A percentile compares a stretch with the other conserved stretches of the same genome.
These are phyloP conservation scores for Phytopythium litorale DNA, from an alignment of 352 stramenopile genomes.

Conservation along the genomic window DNA sequence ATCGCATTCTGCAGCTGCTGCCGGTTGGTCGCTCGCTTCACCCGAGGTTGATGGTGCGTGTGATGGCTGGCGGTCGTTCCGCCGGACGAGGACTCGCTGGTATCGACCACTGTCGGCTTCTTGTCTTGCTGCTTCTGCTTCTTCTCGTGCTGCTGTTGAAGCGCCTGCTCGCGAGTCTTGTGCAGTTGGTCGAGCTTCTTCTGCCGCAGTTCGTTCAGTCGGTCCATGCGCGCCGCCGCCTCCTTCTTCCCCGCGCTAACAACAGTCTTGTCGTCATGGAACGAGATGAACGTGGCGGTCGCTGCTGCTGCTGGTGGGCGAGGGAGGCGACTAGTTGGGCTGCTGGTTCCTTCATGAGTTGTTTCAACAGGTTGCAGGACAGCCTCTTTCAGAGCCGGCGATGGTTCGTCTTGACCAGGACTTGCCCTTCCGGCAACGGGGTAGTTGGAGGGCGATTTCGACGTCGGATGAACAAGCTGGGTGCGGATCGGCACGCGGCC, in stretches of 20 bases:
- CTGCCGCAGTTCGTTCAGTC: conserved; percentile 43
- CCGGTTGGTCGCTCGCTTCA: conserved; percentile 54
- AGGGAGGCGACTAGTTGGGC: not conserved
- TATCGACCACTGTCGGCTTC: not conserved
- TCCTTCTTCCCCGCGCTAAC: not conserved
- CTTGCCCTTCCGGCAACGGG: too few relatives aligned
- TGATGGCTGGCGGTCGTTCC: not conserved
- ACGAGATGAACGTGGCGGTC: conserved; percentile 5
- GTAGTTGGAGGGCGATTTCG: not conserved
- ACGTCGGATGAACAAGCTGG: not conserved
- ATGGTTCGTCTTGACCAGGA: not conserved
- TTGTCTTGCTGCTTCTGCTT: conserved; percentile 13
- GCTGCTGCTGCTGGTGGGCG: not conserved
- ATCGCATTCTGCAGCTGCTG: conserved; percentile 79
- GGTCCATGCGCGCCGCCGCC: conserved; percentile 14
- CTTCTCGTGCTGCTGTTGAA: conserved; percentile 30
- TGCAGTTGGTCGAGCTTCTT: conserved; percentile 69
- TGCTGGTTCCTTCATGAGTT: not conserved
- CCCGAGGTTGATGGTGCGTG: conserved; percentile 1
- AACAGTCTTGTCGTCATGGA: conserved; percentile 9
- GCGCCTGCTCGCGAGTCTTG: conserved; percentile 28
- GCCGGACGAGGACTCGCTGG: not conserved
- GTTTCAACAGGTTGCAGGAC: not conserved
- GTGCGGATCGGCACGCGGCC: conserved; percentile 41
- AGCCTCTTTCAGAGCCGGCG: not conserved